phyloP scores from a whole-genome alignment of 129 eudicot genomes.

The Apium graveolens region DNA sequence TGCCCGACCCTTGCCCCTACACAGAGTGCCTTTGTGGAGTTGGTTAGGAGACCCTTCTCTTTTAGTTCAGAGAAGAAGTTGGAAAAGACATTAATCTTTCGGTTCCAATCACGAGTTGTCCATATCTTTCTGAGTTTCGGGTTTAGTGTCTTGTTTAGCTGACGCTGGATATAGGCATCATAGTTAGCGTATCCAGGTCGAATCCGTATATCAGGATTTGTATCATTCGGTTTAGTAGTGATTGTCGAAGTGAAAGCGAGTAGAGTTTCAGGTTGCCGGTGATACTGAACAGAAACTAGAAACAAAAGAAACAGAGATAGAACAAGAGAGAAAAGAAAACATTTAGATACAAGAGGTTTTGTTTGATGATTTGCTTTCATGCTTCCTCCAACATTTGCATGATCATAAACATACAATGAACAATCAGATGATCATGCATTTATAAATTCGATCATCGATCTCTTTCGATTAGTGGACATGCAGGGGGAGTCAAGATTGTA shows the following conservation, averaged over 20 bases:
- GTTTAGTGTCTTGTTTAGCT: conserved; percentile 70
- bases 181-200: conserved; percentile 84
- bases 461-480: not conserved
- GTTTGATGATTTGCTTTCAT: conserved; percentile 12
- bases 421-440: not conserved
- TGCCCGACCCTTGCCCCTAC: conserved; percentile 92
- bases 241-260: conserved; percentile 19
- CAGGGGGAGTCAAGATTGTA: conserved; percentile 1
- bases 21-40: conserved; percentile 59
- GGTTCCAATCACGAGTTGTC: conserved; percentile 66
- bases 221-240: not conserved
- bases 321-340: conserved; percentile 31
- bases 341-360: conserved; percentile 20
- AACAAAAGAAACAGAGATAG: conserved; percentile 36
- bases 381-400: not conserved
- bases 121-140: conserved; percentile 65
- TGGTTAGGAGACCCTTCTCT: conserved; percentile 25
- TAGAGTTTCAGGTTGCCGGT: conserved; percentile 5
- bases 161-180: conserved; percentile 57
- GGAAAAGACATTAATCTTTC: conserved; percentile 58
- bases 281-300: conserved; percentile 32
- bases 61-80: conserved; percentile 41
- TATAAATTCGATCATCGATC: not conserved
- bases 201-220: conserved; percentile 30
- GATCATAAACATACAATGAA: not conserved